Evolutionary conservation across 148 eudicot species (phyloP).

Genomic region (Rhododendron mucronatum): DNA sequence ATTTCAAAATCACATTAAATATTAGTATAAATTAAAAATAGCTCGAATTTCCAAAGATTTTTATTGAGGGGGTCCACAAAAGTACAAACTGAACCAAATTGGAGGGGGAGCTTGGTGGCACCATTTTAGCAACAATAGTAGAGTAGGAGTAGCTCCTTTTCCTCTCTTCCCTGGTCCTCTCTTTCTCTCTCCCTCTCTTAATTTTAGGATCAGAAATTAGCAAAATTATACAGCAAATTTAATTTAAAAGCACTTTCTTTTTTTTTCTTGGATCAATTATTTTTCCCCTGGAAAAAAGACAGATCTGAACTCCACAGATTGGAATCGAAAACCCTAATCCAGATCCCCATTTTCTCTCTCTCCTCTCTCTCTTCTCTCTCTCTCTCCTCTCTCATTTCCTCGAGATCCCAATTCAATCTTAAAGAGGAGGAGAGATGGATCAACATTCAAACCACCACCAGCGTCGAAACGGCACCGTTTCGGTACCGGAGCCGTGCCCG

Average conservation of each 20-base stretch:
- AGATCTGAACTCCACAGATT: constrained; percentile 6
- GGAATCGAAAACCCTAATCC: constrained; percentile 9
- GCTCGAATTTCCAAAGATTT: too few relatives aligned
- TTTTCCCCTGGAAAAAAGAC: not conserved
- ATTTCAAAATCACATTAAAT: too few relatives aligned
- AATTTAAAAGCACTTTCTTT: not conserved
- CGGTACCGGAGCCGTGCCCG: constrained; percentile 25
- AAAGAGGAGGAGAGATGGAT: constrained; percentile 7
- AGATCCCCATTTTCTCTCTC: not conserved
- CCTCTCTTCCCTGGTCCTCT: not conserved
- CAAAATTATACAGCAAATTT: not conserved
- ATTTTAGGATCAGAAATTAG: not conserved
- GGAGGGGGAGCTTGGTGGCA: too few relatives aligned
- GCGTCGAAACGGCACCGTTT: not conserved
- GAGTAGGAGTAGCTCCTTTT: not conserved
- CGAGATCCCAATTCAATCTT: not conserved
- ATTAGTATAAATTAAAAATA: too few relatives aligned
- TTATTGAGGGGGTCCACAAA: too few relatives aligned
- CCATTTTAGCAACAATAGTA: not conserved
- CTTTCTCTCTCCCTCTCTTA: not conserved
- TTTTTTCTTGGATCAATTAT: not conserved
- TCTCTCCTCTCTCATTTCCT: not conserved
- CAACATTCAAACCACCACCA: constrained; percentile 3
- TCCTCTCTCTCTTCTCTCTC: not conserved
- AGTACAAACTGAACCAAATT: too few relatives aligned